Base-by-base conservation (phyloP, 371 early-diverging fungal genomes). In the Rhizopus delemar region DNA sequence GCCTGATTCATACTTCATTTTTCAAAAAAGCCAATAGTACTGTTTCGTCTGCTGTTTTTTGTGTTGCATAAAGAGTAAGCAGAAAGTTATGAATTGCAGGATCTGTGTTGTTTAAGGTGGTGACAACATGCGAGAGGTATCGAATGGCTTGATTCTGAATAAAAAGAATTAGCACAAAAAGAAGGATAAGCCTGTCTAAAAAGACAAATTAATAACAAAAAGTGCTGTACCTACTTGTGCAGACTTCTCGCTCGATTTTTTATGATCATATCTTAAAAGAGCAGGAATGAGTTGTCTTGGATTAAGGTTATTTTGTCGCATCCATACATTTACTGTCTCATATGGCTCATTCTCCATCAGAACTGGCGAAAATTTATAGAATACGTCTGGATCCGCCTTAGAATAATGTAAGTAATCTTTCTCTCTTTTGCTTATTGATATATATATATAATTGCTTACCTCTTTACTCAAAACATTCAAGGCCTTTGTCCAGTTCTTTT, bases 31-130 rank as follows among this genome's bases (percentile, higher is more conserved):
- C 75, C 51, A 91, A 65, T 29, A 93, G 69, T 13, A 79, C 80
- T 8, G 79, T 67, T 43, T 81, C 93, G 58, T 88, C 86, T 5
- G 73, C 65, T 4, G 81, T 76, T 0, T 90, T 79, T 60, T 93
- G 89, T 6, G 86, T 82, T 0, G 90, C 93, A 62, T 92, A 90
- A 6, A 96, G 73, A 9, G 90, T 90, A 22, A 98, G 70, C 28
- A 97, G 73, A 61, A 89, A 93, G 73, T 98, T 97, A 80, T 98
- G 97, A 52, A 97, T 86, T 0, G 89, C 88, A 0, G 91, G 85
- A 68, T 96, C 96, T 1, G 87, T 88, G 62, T 90, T 92, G 41
- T 80, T 79, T 13, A 90, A 78, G 32, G 83, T 77, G 5, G 88
- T 76, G 3, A 91, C 91, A 28, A 91, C 90, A 69, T 90, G 91